Evolutionary conservation across 352 stramenopile species (phyloP).

Genomic region (Globisporangium radiosum): DNA sequence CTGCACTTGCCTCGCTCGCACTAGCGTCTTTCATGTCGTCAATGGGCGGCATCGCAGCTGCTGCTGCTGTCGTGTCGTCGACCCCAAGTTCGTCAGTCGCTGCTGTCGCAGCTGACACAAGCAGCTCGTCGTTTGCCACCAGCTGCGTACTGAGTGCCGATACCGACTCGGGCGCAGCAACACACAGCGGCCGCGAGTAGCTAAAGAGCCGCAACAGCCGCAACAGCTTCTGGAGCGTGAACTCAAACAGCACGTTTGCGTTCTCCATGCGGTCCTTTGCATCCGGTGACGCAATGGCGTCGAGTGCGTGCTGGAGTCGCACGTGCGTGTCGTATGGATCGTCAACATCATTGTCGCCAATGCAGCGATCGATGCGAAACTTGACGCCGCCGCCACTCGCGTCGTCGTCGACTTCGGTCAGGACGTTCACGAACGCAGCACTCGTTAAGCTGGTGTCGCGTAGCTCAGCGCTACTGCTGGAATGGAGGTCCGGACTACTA

Average conservation of each 20-base stretch:
- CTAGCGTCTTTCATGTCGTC: neutral
- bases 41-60: neutral
- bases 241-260: conserved; percentile 79
- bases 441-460: conserved; percentile 20
- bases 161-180: neutral
- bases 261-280: conserved; percentile 69
- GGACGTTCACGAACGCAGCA: conserved; percentile 43
- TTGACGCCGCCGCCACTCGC: conserved; percentile 54
- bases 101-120: neutral
- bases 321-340: conserved; percentile 61
- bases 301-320: conserved; percentile 55
- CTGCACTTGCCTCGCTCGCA: no score
- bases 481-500: conserved; percentile 9
- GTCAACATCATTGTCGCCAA: conserved; percentile 9
- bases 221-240: conserved; percentile 63
- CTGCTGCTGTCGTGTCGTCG: neutral
- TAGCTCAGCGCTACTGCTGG: neutral
- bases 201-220: conserved; percentile 64
- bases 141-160: neutral
- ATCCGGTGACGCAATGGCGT: conserved; percentile 58
- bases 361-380: conserved; percentile 55
- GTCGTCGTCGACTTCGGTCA: conserved; percentile 65
- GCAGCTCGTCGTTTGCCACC: conserved; percentile 1
- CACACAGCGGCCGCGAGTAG: conserved; percentile 48
- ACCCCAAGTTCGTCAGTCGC: neutral